These are phyloP conservation scores for Thermothelomyces thermophilus DNA, from an alignment of 2,329 filamentous ascomycete genomes.

Conservation along the genomic window DNA sequence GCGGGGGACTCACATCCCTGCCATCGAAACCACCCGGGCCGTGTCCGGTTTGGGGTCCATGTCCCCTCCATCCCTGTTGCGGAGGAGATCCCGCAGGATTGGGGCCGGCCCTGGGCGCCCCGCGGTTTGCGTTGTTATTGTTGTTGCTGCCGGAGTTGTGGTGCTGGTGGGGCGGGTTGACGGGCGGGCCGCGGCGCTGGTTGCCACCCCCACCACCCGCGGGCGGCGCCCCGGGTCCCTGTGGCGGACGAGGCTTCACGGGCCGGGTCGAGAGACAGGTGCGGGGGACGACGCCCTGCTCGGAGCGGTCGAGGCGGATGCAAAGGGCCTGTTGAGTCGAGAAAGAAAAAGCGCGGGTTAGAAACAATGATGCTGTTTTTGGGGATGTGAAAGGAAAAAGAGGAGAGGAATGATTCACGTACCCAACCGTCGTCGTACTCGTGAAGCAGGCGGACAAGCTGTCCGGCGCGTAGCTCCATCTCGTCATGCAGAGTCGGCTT, in stretches of 20 bases:
- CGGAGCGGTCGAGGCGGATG: conserved; percentile 79
- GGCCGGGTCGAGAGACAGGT: conserved; percentile 90
- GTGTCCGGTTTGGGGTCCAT: conserved; percentile 19
- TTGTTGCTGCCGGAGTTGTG: conserved; percentile 30
- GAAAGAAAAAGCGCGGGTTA: too few species aligned
- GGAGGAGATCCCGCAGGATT: background rate
- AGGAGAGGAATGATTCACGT: conserved; percentile 37
- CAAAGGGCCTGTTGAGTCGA: conserved; percentile 91
- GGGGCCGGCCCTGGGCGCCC: too few species aligned
- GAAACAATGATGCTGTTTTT: too few species aligned
- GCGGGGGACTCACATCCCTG: conserved; percentile 35
- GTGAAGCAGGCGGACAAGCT: conserved; percentile 82
- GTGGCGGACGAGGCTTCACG: conserved; percentile 70
- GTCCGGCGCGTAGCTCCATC: conserved; percentile 70
- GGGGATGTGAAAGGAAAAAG: conserved; percentile 20
- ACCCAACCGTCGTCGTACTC: conserved; percentile 99
- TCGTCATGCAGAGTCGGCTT: conserved; percentile 90
- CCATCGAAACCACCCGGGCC: conserved; percentile 34
- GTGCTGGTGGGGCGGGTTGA: conserved; percentile 41
- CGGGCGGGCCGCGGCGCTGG: conserved; percentile 35
- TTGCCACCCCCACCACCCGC: background rate
- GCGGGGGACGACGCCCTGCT: conserved; percentile 87
- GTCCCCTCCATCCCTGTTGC: conserved; percentile 24
- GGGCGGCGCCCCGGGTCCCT: conserved; percentile 21
- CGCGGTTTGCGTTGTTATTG: conserved; percentile 29